Conservation (phyloP, 495 filamentous ascomycete species). For the Penicillium malachiteum region DNA sequence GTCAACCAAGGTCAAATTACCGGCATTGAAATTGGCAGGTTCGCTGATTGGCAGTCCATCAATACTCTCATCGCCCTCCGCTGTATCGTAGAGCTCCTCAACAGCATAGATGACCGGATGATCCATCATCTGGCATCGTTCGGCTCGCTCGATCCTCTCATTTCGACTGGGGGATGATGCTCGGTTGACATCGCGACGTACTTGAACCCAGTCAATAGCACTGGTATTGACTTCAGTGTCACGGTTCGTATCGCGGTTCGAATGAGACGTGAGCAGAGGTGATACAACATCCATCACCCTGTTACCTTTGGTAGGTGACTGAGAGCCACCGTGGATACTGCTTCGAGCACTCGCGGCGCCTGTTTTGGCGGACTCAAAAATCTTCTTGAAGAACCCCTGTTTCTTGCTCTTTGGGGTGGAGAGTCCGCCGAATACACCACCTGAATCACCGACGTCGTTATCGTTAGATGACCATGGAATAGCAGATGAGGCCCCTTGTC, state of each 20-base stretch:
- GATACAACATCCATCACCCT: slow-evolving; percentile 37
- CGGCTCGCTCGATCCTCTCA: slow-evolving; percentile 80
- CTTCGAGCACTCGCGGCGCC: slow-evolving; percentile 86
- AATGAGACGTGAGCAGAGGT: slow-evolving; percentile 31
- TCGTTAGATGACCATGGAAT: slow-evolving; percentile 45
- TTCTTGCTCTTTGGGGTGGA: slow-evolving; percentile 88
- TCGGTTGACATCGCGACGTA: slow-evolving; percentile 90
- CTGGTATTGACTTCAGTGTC: slow-evolving; percentile 65
- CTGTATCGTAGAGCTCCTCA: slow-evolving; percentile 78
- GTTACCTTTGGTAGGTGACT: slow-evolving; percentile 48
- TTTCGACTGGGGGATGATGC: slow-evolving; percentile 89
- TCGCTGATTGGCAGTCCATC: slow-evolving; percentile 82
- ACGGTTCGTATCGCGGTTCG: slow-evolving; percentile 50
- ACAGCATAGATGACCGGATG: slow-evolving; percentile 84
- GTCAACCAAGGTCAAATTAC: slow-evolving; percentile 84
- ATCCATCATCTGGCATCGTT: slow-evolving; percentile 93
- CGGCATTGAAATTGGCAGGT: slow-evolving; percentile 73
- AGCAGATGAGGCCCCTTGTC: slow-evolving; percentile 47
- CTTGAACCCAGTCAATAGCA: slow-evolving; percentile 88
- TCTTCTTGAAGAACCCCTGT: slow-evolving; percentile 93
- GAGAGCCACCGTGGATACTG: slow-evolving; percentile 63
- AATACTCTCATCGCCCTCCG: slow-evolving; percentile 87
- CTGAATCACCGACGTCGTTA: slow-evolving; percentile 42
- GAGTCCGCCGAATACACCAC: slow-evolving; percentile 69
- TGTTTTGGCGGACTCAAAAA: slow-evolving; percentile 91